Evolutionary conservation across 805 yeast species (phyloP), one percentile per base, ranked within the genome.

Genomic region (Barnettozyma pratensis): DNA sequence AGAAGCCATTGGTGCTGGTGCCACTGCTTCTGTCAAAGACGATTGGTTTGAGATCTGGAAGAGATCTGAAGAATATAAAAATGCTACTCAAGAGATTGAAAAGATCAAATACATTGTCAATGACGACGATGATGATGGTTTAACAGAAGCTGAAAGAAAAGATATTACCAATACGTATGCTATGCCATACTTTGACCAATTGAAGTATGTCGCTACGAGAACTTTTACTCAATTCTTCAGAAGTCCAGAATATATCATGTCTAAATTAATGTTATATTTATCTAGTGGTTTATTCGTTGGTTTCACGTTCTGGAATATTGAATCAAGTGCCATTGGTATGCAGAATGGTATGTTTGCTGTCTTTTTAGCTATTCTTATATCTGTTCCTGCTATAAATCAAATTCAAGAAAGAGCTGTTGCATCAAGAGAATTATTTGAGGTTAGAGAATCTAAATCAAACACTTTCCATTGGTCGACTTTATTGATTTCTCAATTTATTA

Each of bases 1-100:
- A 52, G 85, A 82, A 52, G 77, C 76, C n/a, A 82, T 85, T 62
- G 88, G 89, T 39, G 88, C 88, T n/a, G 90, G 89, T 56, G 87
- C 88, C 4, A 81, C 85, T 37, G 80, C 85, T 3, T 53, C 64
- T 34, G 75, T 71, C 6, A 64, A 67, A 12, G 72, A 67, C 38
- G 82, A 85, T 62, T 85, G 87, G 86, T 70, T 71, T 60, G 75
- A 77, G 14, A 72, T 75, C 5, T 85, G 92, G 92, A 57, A 45
- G 4, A 63, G 62, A 9, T 79, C 74, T 48, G 69, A 59, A 26
- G 77, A 77, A 55, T 58, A n/a, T 37, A 14, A 28, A 2, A 34
- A 47, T 9, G 49, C 55, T 27, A 54, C 59, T 49, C 70, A 71
- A 49, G 71, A 71, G 34, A 52, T 63, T 39, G 46, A 54, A 8